phyloP scores from a whole-genome alignment of 164 flowering plant species.

The Sextonia rubra region DNA sequence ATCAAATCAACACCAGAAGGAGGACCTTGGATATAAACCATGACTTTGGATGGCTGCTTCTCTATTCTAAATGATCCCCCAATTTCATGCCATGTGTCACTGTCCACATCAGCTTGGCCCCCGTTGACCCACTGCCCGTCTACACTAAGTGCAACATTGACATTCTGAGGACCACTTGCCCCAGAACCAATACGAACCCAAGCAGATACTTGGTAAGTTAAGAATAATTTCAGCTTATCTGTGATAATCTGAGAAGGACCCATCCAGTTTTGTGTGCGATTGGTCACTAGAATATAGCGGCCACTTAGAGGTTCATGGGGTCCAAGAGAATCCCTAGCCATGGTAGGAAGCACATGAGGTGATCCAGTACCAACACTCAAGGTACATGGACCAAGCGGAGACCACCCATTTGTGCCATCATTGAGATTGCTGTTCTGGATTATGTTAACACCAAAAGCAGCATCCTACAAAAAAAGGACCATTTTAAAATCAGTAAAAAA shows the following conservation, averaged over 20 bases:
- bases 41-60: slow-evolving; percentile 73
- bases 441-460: slow-evolving; percentile 67
- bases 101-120: slow-evolving; percentile 71
- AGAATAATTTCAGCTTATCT: slow-evolving; percentile 62
- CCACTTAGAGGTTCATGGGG: slow-evolving; percentile 71
- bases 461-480: slow-evolving; percentile 42
- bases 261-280: slow-evolving; percentile 94
- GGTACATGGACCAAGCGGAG: slow-evolving; percentile 79
- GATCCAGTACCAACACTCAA: slow-evolving; percentile 62
- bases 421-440: slow-evolving; percentile 62
- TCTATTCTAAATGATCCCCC: slow-evolving; percentile 91
- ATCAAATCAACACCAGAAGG: slow-evolving; percentile 82
- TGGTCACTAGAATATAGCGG: slow-evolving; percentile 64
- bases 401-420: slow-evolving; percentile 76
- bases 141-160: slow-evolving; percentile 79
- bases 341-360: slow-evolving; percentile 78
- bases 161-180: slow-evolving; percentile 60
- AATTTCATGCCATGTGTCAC: slow-evolving; percentile 86
- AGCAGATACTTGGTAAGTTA: slow-evolving; percentile 94
- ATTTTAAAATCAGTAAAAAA: not conserved
- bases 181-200: slow-evolving; percentile 73
- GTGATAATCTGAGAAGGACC: slow-evolving; percentile 97
- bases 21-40: slow-evolving; percentile 94
- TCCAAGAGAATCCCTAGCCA: slow-evolving; percentile 84
- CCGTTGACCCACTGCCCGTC: slow-evolving; percentile 93